phyloP scores from a whole-genome alignment of 495 filamentous ascomycete species.

The Xylaria castorea region DNA sequence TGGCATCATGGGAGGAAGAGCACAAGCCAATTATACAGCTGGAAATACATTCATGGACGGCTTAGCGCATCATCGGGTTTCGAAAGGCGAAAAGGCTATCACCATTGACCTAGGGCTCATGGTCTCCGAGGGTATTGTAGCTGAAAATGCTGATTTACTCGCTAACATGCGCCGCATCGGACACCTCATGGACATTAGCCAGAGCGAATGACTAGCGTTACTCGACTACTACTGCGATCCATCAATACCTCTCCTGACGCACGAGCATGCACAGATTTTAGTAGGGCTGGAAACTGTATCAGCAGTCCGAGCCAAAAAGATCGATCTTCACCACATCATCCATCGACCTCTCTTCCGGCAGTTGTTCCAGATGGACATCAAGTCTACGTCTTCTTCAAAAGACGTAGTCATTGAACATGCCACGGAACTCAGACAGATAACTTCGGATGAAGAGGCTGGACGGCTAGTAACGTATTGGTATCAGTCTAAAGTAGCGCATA shows the following conservation, averaged over 20 bases:
- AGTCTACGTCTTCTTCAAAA: not conserved
- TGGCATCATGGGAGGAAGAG: conserved; percentile 48
- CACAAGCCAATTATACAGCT: conserved; percentile 56
- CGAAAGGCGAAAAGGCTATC: conserved; percentile 39
- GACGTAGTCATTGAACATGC: not conserved
- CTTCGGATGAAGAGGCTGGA: conserved; percentile 5
- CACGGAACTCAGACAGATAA: not conserved
- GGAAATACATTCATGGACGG: conserved; percentile 54
- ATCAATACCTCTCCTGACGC: not conserved
- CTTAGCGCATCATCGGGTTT: conserved; percentile 38
- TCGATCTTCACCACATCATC: conserved; percentile 11
- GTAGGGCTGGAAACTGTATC: conserved; percentile 12
- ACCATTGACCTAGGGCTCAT: conserved; percentile 51
- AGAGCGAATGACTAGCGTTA: conserved; percentile 8
- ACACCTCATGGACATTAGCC: conserved; percentile 21
- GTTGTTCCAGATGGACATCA: conserved; percentile 1
- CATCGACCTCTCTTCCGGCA: conserved; percentile 20
- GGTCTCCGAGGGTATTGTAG: conserved; percentile 12
- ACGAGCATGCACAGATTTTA: conserved; percentile 10
- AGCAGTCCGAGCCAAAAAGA: conserved; percentile 12
- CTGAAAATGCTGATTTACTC: conserved; percentile 11
- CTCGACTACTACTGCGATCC: conserved; percentile 25
- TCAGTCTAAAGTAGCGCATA: conserved; percentile 2
- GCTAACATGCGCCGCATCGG: conserved; percentile 6
- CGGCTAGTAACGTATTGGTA: not conserved